Evolutionary conservation across 768 basidiomycete species (phyloP).

Genomic region (Galerina sulciceps): DNA sequence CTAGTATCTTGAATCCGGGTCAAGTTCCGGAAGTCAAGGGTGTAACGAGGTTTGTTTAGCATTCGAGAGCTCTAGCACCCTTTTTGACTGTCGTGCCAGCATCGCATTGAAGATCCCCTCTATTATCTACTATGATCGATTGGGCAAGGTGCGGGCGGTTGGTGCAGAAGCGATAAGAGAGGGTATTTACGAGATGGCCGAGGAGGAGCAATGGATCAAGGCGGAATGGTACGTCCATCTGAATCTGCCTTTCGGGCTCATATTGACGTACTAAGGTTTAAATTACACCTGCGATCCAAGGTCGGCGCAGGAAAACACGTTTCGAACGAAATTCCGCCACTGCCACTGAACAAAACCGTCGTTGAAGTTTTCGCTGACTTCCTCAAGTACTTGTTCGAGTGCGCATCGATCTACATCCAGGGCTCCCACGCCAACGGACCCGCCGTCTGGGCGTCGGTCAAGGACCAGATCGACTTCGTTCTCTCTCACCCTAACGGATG

Average conservation of each 20-base stretch:
- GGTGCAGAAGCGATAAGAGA: constrained; percentile 53
- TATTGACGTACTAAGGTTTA: constrained; percentile 28
- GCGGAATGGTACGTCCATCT: constrained; percentile 45
- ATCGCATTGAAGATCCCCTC: constrained; percentile 52
- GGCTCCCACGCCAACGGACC: constrained; percentile 46
- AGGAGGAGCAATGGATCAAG: constrained; percentile 52
- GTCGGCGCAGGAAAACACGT: constrained; percentile 19
- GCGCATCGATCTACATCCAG: constrained; percentile 44
- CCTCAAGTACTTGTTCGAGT: constrained; percentile 47
- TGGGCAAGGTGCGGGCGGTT: constrained; percentile 41
- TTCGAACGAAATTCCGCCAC: constrained; percentile 41
- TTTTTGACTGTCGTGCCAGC: constrained; percentile 32
- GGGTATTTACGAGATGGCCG: constrained; percentile 41
- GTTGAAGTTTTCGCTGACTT: constrained; percentile 52
- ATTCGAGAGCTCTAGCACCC: constrained; percentile 15
- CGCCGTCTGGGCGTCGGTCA: constrained; percentile 42
- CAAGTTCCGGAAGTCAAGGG: constrained; percentile 44
- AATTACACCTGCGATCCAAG: too few relatives aligned
- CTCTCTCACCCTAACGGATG: constrained; percentile 46
- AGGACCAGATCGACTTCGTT: constrained; percentile 41
- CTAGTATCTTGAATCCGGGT: constrained; percentile 43
- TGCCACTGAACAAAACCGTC: constrained; percentile 44
- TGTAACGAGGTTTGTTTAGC: constrained; percentile 39
- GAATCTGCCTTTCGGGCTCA: not conserved
- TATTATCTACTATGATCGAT: constrained; percentile 46